Base-by-base conservation (phyloP, 805 yeast genomes). In the Sugiyamaella chiloensis region DNA sequence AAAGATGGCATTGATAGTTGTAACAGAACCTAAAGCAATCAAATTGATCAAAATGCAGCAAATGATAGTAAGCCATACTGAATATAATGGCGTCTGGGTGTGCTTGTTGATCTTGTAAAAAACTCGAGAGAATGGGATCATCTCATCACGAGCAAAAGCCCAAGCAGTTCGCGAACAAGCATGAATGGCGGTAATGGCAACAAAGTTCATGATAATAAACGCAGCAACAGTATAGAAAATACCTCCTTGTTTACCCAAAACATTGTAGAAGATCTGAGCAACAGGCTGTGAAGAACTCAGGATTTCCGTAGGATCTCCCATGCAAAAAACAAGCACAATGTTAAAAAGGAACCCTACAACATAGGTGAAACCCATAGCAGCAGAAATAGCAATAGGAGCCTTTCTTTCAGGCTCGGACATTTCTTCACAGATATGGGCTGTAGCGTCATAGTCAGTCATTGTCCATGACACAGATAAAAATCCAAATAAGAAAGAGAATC, bases 71-170 rank as follows among this genome's bases (percentile, higher is more conserved):
- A 87, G 77, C 17, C 83, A 78, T 0, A 66, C 75, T 74, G 83
- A 81, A 12, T 87, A 80, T 54, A 77, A 78, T 1, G 95, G 95
- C 19, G 85, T 80, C 24, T 72, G 68, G 8, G 77, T 73, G 5
- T 70, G 62, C 0, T 76, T 69, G 55, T 82, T 83, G 35, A 87
- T 86, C 56, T 75, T 74, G 2, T 80, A 75, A 88, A 90, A 85
- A 12, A 76, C 56, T 9, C 75, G 70, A 47, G 79, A 75, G 56
- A 71, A 77, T 1, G 95, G 95, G 36, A 87, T 64, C 0, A 89
- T 93, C 34, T 81, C 85, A 63, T 87, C 95, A 66, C 95, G 76
- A 44, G 91, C 86, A 66, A 87, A 80, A 21, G 88, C 85, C 63
- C 79, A 86, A 0, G 87, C 84, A 14, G 85, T 77, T 73, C 95